Evolutionary conservation across 768 basidiomycete species (phyloP), one percentile per base, ranked within the genome.

Genomic region (Erythrobasidium yunnanense): DNA sequence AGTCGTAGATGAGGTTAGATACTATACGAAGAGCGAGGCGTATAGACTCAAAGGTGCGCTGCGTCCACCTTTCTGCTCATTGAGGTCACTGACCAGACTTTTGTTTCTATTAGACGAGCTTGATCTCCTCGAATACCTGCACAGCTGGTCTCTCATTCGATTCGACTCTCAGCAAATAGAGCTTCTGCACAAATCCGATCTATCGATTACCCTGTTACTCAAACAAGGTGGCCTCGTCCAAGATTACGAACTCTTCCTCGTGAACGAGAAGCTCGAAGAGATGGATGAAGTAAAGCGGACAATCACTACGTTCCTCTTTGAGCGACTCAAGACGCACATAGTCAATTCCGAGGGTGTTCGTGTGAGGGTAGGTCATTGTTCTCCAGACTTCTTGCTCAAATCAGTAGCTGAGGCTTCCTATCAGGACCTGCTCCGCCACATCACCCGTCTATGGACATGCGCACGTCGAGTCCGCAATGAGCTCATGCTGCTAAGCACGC

Each of bases 21-120:
- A 50, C 57, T 68, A 47, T 33, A 72, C 72, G 1, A 68, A 70
- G 46, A 55, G 68, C 0, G 72, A 73, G 53, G 66, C 73, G 7
- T 66, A 52, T 13, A 42, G 71, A 5, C 57, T 73, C n/a, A 52
- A 67, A 47, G 70, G 71, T 72, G 11, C 1, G 71, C 23, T n/a
- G n/a, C n/a, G n/a, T n/a, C n/a, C n/a, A n/a, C n/a, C n/a, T n/a
- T n/a, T n/a, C n/a, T n/a, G n/a, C n/a, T n/a, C n/a, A n/a, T n/a
- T n/a, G n/a, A n/a, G n/a, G n/a, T n/a, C n/a, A n/a, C n/a, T n/a
- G n/a, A n/a, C n/a, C n/a, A n/a, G n/a, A n/a, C n/a, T n/a, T n/a
- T n/a, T n/a, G n/a, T n/a, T n/a, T 20, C 30, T 30, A 46, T 11
- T 42, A 68, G 73, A 67, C 32, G 72, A 74, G 18, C 70, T 65